Evolutionary conservation across 2,329 filamentous ascomycete genomes (phyloP).

Genomic region (Leptographium flavum): DNA sequence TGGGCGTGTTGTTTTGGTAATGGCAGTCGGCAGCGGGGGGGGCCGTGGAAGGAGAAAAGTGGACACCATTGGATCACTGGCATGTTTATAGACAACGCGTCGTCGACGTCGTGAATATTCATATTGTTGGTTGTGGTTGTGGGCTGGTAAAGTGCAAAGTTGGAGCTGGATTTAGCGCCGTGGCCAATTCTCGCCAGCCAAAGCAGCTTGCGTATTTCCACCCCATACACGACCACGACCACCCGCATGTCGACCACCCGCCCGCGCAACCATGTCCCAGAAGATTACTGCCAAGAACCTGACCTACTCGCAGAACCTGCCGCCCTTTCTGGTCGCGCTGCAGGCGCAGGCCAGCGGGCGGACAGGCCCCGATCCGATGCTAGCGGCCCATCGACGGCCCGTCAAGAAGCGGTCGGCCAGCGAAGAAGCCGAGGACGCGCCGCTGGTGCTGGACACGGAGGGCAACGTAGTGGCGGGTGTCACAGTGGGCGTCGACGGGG

Average conservation of each 20-base stretch:
- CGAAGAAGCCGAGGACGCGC: constrained; percentile 63
- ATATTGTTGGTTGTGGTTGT: too few species aligned
- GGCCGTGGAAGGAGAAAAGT: too few species aligned
- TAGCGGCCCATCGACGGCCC: constrained; percentile 34
- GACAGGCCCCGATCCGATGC: constrained; percentile 37
- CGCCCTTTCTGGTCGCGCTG: constrained; percentile 45
- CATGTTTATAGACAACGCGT: too few species aligned
- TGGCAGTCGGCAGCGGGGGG: too few species aligned
- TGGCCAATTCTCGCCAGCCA: too few species aligned
- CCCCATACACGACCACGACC: too few species aligned
- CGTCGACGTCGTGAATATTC: too few species aligned
- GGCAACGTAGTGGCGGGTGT: constrained; percentile 41
- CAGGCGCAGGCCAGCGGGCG: constrained; percentile 35
- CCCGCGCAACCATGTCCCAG: constrained; percentile 2
- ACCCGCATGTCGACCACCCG: too few species aligned
- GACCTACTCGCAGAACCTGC: constrained; percentile 44
- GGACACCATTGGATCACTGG: too few species aligned
- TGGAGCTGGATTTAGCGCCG: too few species aligned
- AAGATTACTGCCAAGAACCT: constrained; percentile 61
- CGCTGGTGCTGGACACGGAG: constrained; percentile 59
- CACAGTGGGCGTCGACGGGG: constrained; percentile 28
- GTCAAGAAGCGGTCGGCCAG: constrained; percentile 42
- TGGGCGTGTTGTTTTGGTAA: constrained; percentile 19
- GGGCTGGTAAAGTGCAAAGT: too few species aligned
- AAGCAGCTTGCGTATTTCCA: too few species aligned